These are phyloP conservation scores for Erythrophleum ivorense DNA, from an alignment of 331 rosid genomes.

Conservation along the genomic window DNA sequence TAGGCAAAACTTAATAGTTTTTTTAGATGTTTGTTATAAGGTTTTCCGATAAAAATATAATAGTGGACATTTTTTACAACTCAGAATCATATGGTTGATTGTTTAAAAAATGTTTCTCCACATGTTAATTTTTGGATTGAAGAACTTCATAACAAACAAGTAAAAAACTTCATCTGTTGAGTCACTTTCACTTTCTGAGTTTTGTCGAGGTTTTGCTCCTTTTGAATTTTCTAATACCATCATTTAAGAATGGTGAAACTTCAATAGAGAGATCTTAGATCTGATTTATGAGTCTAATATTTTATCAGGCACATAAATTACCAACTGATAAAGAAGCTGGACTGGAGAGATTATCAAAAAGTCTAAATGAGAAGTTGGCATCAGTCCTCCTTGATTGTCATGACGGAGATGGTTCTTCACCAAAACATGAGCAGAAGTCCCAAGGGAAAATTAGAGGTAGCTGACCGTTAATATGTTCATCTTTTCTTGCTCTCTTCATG, in stretches of 20 bases:
- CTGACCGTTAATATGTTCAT: conserved; percentile 16
- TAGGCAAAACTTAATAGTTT: background rate
- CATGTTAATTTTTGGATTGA: background rate
- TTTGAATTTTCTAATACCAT: background rate
- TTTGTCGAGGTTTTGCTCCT: background rate
- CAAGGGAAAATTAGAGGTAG: conserved; percentile 56
- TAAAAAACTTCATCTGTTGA: no score
- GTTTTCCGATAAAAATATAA: background rate
- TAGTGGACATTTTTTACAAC: background rate
- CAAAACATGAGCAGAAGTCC: conserved; percentile 35
- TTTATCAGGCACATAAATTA: conserved; percentile 45
- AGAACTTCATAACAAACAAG: background rate
- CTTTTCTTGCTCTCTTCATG: background rate
- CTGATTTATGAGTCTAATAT: conserved; percentile 9
- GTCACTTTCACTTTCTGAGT: background rate
- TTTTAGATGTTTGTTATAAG: background rate
- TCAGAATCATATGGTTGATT: background rate
- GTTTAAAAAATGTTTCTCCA: background rate
- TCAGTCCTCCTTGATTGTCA: conserved; percentile 62
- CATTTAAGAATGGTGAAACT: conserved; percentile 2
- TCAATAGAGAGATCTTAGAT: background rate
- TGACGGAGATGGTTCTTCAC: conserved; percentile 34
- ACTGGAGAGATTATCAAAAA: conserved; percentile 45
- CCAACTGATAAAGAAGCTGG: conserved; percentile 48
- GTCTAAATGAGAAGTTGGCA: conserved; percentile 74